Percentiles rank a stretch among this genome's conserved stretches.
Evolutionary conservation across 768 basidiomycete species (phyloP).

Genomic region (Trametes cubensis): DNA sequence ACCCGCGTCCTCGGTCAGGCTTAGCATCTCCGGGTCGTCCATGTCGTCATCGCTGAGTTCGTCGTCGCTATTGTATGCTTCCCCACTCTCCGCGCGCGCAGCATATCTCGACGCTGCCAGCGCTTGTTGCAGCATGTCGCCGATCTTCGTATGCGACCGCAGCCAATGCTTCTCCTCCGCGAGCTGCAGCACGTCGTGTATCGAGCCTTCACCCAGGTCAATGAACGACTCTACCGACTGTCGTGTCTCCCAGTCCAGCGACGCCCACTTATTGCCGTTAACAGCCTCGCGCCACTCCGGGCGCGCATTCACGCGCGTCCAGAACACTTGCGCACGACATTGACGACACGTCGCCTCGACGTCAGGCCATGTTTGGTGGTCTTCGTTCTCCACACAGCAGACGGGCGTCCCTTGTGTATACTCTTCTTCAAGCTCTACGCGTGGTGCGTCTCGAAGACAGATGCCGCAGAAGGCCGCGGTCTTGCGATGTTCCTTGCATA

Average conservation of each 20-base stretch:
- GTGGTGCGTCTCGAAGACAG: constrained; percentile 66
- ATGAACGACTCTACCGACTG: constrained; percentile 72
- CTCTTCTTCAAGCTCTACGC: constrained; percentile 43
- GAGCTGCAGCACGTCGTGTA: constrained; percentile 59
- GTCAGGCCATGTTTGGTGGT: constrained; percentile 66
- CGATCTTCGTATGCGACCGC: constrained; percentile 61
- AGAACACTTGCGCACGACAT: constrained; percentile 69
- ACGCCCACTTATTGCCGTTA: constrained; percentile 43
- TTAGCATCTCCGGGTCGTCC: constrained; percentile 47
- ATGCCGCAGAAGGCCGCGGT: constrained; percentile 60
- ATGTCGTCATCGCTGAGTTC: constrained; percentile 44
- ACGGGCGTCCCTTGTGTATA: constrained; percentile 39
- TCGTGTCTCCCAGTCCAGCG: constrained; percentile 67
- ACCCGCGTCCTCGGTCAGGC: constrained; percentile 49
- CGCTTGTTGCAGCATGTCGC: constrained; percentile 68
- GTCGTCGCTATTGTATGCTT: constrained; percentile 40
- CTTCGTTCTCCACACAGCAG: constrained; percentile 69
- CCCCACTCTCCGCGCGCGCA: constrained; percentile 39
- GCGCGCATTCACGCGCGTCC: constrained; percentile 54
- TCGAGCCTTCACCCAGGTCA: constrained; percentile 70
- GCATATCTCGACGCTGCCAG: constrained; percentile 59
- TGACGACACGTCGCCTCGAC: constrained; percentile 68
- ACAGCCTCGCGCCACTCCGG: constrained; percentile 59
- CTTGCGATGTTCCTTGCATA: constrained; percentile 69
- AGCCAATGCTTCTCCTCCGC: constrained; percentile 77